Conservation (phyloP, 2,329 filamentous ascomycete genomes). For the Sarocladium strictum region DNA sequence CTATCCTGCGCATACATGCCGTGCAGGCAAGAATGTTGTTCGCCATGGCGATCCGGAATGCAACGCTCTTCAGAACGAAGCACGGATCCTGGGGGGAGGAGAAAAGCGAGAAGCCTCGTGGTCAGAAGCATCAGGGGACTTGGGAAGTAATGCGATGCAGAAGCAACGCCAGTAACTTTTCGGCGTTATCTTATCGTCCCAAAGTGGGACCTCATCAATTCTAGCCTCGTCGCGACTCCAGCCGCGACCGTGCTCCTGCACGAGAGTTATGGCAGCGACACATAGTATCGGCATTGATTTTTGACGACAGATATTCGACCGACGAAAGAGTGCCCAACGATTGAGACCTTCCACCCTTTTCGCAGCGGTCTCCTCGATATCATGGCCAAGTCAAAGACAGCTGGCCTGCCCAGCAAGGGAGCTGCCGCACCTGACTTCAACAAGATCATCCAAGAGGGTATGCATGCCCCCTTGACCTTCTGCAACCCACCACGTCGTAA, state of each 20-base stretch:
- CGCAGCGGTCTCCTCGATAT: too few relatives aligned
- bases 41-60: constrained; percentile 15
- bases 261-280: neutral
- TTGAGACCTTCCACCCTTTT: too few relatives aligned
- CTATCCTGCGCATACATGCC: constrained; percentile 21
- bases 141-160: neutral
- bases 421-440: constrained; percentile 14
- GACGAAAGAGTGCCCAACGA: too few relatives aligned
- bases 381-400: too few relatives aligned
- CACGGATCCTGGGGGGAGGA: neutral
- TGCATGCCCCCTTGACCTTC: neutral
- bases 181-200: constrained; percentile 1
- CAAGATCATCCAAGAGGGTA: constrained; percentile 15
- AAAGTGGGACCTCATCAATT: neutral
- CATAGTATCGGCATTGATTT: too few relatives aligned
- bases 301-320: too few relatives aligned
- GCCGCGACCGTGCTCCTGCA: neutral
- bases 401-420: constrained; percentile 9
- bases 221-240: constrained; percentile 6
- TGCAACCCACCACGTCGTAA: neutral
- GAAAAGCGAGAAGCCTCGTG: neutral
- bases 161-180: neutral
- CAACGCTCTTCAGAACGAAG: too few relatives aligned
- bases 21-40: constrained; percentile 21
- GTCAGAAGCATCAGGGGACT: neutral